Percentiles rank a stretch among this genome's conserved stretches.
These are phyloP conservation scores for Fusarium bactridioides DNA, from an alignment of 2,329 filamentous ascomycete species.

Conservation along the genomic window DNA sequence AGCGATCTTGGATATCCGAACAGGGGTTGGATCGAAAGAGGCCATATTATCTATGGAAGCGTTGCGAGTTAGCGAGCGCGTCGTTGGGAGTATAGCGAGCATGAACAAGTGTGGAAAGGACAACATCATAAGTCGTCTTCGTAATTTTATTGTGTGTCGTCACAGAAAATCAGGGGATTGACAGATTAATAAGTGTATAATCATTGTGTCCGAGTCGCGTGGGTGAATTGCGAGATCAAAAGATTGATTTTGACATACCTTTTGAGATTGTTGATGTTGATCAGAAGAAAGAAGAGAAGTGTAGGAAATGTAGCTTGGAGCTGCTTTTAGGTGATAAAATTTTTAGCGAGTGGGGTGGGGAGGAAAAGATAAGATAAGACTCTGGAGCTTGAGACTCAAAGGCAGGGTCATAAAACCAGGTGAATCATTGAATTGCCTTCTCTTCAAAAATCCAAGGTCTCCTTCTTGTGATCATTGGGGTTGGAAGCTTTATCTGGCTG, in stretches of 20 bases:
- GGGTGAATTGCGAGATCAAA: neutral
- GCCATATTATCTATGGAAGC: conserved; percentile 34
- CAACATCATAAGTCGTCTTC: conserved; percentile 55
- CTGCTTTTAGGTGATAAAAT: conserved; percentile 32
- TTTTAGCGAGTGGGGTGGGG: conserved; percentile 33
- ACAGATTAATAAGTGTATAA: conserved; percentile 64
- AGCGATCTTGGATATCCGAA: conserved; percentile 83
- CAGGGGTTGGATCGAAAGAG: conserved; percentile 48
- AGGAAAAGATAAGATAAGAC: conserved; percentile 18
- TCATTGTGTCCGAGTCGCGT: conserved; percentile 50
- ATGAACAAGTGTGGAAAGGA: conserved; percentile 11
- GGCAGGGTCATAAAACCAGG: neutral
- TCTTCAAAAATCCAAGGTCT: conserved; percentile 74
- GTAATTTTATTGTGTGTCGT: conserved; percentile 54
- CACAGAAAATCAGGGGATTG: conserved; percentile 65
- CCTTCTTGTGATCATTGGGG: conserved; percentile 66
- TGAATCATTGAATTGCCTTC: neutral
- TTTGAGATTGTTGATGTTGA: conserved; percentile 25
- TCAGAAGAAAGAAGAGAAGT: conserved; percentile 27
- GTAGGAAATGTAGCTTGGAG: conserved; percentile 11
- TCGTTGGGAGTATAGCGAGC: conserved; percentile 2
- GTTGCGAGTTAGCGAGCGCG: conserved; percentile 31
- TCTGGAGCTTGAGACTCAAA: neutral
- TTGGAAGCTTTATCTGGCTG: conserved; percentile 49
- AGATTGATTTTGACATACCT: conserved; percentile 30